Conservation (phyloP, 1,284 basidiomycete genomes). For the Leccinum ponderosum region DNA sequence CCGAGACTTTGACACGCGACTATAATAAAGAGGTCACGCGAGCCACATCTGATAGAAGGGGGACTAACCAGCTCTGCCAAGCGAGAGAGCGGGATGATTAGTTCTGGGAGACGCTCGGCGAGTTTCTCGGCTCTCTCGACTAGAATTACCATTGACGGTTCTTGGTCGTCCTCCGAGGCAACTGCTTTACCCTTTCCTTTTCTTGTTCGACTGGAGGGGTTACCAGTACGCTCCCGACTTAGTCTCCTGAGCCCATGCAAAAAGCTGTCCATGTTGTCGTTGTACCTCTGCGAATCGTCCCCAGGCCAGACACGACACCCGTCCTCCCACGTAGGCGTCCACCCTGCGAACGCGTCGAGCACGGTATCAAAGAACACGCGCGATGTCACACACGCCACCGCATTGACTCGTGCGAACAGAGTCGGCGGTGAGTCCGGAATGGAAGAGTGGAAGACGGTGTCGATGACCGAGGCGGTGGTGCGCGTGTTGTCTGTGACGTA, state of each 20-base stretch:
- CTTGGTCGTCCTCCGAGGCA: conserved; percentile 20
- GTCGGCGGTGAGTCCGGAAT: conserved; percentile 27
- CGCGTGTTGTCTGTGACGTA: conserved; percentile 62
- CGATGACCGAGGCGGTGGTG: conserved; percentile 45
- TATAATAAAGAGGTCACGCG: conserved; percentile 19
- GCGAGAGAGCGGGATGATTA: conserved; percentile 71
- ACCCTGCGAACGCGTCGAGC: conserved; percentile 58
- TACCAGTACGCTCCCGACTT: conserved; percentile 33
- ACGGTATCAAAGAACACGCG: conserved; percentile 70
- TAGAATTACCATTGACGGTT: conserved; percentile 54
- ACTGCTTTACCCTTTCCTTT: conserved; percentile 42
- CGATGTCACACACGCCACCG: conserved; percentile 64
- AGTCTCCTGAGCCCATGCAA: conserved; percentile 51
- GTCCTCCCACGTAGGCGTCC: conserved; percentile 56
- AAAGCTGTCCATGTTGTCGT: conserved; percentile 69
- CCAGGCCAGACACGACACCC: conserved; percentile 60
- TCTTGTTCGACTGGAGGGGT: conserved; percentile 24
- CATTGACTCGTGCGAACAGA: conserved; percentile 53
- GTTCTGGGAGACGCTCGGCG: conserved; percentile 58
- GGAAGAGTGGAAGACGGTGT: conserved; percentile 36
- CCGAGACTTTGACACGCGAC: conserved; percentile 48
- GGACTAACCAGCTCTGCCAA: conserved; percentile 72
- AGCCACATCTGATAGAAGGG: neutral
- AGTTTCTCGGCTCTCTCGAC: conserved; percentile 73
- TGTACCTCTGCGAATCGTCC: conserved; percentile 41